phyloP scores from a whole-genome alignment of 1,284 basidiomycete genomes.

The Ceratobasidium sp. region DNA sequence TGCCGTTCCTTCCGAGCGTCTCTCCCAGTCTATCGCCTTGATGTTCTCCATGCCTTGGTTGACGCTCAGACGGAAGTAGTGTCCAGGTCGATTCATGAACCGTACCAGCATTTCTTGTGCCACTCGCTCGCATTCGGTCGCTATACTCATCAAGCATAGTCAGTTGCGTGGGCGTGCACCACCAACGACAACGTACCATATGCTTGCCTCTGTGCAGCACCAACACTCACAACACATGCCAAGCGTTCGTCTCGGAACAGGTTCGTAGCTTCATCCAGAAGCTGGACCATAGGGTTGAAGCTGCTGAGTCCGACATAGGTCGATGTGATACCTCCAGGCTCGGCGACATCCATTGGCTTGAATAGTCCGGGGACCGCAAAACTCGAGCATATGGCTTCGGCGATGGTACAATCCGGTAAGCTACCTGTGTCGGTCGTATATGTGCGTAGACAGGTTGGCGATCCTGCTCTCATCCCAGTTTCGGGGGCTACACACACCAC shows the following conservation, averaged over 20 bases:
- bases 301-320: background rate
- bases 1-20: background rate
- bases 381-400: slow-evolving; percentile 9
- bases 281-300: background rate
- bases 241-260: background rate
- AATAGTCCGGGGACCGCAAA: slow-evolving; percentile 13
- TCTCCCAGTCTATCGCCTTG: slow-evolving; percentile 2
- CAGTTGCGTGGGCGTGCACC: too few species aligned
- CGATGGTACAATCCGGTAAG: slow-evolving; percentile 7
- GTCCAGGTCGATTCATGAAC: background rate
- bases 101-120: slow-evolving; percentile 1
- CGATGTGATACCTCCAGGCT: background rate
- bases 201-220: background rate
- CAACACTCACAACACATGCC: background rate
- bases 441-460: background rate
- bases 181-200: background rate
- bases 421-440: background rate
- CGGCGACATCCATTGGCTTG: slow-evolving; percentile 2
- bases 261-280: background rate
- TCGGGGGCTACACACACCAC: background rate
- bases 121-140: background rate
- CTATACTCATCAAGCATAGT: too few species aligned
- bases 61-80: slow-evolving; percentile 13
- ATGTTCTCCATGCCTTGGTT: slow-evolving; percentile 13
- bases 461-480: background rate